Evolutionary conservation across 2,329 filamentous ascomycete genomes (phyloP).

Genomic region (Xylariaceae sp.): DNA sequence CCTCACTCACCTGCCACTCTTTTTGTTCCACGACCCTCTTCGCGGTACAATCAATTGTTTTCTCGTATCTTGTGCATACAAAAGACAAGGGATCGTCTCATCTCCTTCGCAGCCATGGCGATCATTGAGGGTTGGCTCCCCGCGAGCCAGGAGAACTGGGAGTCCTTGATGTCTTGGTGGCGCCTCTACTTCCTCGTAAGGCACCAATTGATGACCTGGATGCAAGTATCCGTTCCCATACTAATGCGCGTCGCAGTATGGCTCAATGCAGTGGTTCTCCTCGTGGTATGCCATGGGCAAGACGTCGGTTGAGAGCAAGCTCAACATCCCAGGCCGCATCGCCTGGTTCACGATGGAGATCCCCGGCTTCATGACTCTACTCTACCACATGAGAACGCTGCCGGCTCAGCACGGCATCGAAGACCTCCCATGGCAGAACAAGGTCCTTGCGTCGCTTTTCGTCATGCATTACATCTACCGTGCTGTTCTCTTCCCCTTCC

Average conservation of each 20-base stretch:
- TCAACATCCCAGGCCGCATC: slow-evolving; percentile 86
- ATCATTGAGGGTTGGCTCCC: slow-evolving; percentile 56
- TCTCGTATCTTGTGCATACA: no score
- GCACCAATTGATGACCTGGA: background rate
- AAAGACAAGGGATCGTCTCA: background rate
- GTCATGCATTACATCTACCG: slow-evolving; percentile 89
- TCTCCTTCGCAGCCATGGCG: slow-evolving; percentile 37
- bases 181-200: slow-evolving; percentile 54
- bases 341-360: slow-evolving; percentile 89
- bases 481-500: slow-evolving; percentile 75
- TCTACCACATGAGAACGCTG: slow-evolving; percentile 75
- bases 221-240: background rate
- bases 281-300: slow-evolving; percentile 91
- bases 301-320: slow-evolving; percentile 68
- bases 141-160: slow-evolving; percentile 56
- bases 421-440: slow-evolving; percentile 72
- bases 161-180: slow-evolving; percentile 51
- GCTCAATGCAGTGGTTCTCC: slow-evolving; percentile 70
- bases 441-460: slow-evolving; percentile 69
- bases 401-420: slow-evolving; percentile 56
- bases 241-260: slow-evolving; percentile 52
- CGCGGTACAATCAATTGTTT: no score
- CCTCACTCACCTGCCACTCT: no score
- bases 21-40: no score
- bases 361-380: slow-evolving; percentile 70